phyloP scores from a whole-genome alignment of 805 yeast genomes.

The Kluyveromyces lactis region DNA sequence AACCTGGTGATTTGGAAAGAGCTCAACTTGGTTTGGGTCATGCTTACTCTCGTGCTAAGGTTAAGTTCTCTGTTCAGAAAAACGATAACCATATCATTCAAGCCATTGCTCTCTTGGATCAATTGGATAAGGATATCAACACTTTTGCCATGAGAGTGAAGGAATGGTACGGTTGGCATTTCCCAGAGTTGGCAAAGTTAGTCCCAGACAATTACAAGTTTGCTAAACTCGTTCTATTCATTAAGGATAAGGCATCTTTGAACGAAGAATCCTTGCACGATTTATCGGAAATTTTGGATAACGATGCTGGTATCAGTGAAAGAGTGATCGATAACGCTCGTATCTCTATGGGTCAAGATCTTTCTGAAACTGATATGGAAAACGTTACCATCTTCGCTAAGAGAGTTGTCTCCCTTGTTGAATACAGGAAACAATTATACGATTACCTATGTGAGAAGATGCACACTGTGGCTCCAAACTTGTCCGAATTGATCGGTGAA shows the following conservation, averaged over 20 bases:
- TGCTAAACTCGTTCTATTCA: conserved; percentile 73
- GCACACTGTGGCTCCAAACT: conserved; percentile 96
- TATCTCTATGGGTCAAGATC: conserved; percentile 98
- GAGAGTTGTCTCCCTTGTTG: conserved; percentile 85
- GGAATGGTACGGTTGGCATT: conserved; percentile 99
- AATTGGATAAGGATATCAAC: conserved; percentile 96
- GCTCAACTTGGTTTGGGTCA: conserved; percentile 99
- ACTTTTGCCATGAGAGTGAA: conserved; percentile 95
- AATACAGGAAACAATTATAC: conserved; percentile 78
- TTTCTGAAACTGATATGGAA: conserved; percentile 88
- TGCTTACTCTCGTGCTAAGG: conserved; percentile 98
- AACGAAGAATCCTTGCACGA: conserved; percentile 80
- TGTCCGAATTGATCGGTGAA: conserved; percentile 95
- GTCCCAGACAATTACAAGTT: conserved; percentile 82
- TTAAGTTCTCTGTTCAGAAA: conserved; percentile 96
- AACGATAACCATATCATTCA: conserved; percentile 98
- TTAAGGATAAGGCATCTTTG: conserved; percentile 80
- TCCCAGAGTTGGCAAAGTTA: conserved; percentile 91
- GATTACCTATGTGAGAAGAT: conserved; percentile 88
- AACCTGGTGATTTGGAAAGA: conserved; percentile 91
- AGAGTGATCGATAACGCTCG: conserved; percentile 88
- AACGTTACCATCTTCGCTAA: conserved; percentile 87
- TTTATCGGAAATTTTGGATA: conserved; percentile 75
- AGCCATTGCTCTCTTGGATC: conserved; percentile 95
- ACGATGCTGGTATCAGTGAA: conserved; percentile 88